Evolutionary conservation across 2,329 filamentous ascomycete genomes (phyloP), one percentile per base, ranked within the genome.

Genomic region (Penicillium sclerotigenum): DNA sequence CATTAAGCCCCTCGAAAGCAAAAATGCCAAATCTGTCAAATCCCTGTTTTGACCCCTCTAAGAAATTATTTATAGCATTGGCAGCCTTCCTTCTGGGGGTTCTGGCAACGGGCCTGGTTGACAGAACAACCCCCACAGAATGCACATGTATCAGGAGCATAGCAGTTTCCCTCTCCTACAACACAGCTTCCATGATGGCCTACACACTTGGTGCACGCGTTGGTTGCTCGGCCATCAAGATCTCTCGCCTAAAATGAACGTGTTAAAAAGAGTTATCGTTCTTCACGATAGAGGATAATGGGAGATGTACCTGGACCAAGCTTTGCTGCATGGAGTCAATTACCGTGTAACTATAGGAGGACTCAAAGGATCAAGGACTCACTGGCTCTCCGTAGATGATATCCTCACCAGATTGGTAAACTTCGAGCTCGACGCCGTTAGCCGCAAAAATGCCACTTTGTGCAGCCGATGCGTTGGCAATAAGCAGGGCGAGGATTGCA

Each of bases 131-230:
- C 42, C 0, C 50, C 50, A 13, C 50, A 52, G 24, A 52, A 52
- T 13, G 14, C 41, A 47, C 50, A 52, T 18, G 9, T 45, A 47
- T 52, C 41, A 5, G 50, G 50, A 16, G 40, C 13, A 47, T 52
- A 47, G 33, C 50, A 52, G 13, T 52, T 52, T 0, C 50, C 50
- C 10, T 52, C 50, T 13, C 41, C 50, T 20, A 52, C 24, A 10
- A 47, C 41, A 38, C 50, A 52, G n/a, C 50, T 52, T 28, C 50
- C 50, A 37, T 52, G 50, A 20, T 52, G 50, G 2, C 50, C 50
- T 9, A 52, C 50, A 31, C 50, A 52, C 2, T 29, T 52, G 14
- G 50, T 52, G 41, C 41, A 52, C 5, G 41, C 41, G 16, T 45
- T 52, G 5, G 49, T 45, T 18, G 16, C 33, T 36, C 41, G 50